A percentile compares a stretch with the other conserved stretches of the same genome.
Conservation (phyloP, 75 land plant genomes). For the Cunninghamia lanceolata region DNA sequence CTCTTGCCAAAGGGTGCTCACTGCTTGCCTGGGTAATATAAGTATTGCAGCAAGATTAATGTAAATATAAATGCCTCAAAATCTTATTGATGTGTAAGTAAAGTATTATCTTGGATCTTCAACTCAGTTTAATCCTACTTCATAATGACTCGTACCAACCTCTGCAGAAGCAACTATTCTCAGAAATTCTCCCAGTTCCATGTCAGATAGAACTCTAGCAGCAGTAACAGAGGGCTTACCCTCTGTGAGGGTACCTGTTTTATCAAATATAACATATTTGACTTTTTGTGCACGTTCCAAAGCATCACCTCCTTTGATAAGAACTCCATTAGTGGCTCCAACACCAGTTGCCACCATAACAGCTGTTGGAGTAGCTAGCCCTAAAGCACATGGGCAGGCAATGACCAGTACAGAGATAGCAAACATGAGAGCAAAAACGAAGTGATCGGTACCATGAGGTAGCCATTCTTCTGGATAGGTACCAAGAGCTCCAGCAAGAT, state of each 20-base stretch:
- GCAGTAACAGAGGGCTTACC: conserved; percentile 83
- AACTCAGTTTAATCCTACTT: not conserved
- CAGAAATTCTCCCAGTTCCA: conserved; percentile 75
- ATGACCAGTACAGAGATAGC: conserved; percentile 82
- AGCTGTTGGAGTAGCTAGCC: conserved; percentile 97
- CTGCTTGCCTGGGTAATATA: conserved; percentile 65
- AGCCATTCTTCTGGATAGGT: conserved; percentile 80
- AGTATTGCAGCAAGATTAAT: conserved; percentile 5
- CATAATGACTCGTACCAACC: conserved; percentile 61
- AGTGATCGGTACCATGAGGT: conserved; percentile 59
- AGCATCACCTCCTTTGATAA: conserved; percentile 98
- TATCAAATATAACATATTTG: conserved; percentile 82
- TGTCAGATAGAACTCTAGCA: conserved; percentile 60
- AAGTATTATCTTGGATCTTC: not conserved
- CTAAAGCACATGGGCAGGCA: conserved; percentile 96
- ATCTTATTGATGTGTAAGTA: not conserved
- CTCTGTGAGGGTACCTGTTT: conserved; percentile 95
- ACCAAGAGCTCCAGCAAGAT: conserved; percentile 61
- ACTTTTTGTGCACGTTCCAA: conserved; percentile 88
- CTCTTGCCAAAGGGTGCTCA: conserved; percentile 92
- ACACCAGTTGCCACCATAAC: conserved; percentile 99
- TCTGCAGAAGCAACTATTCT: conserved; percentile 92
- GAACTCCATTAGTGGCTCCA: conserved; percentile 83
- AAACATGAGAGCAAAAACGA: conserved; percentile 96
- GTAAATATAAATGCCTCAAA: not conserved